Conservation (phyloP, 2,329 filamentous ascomycete species). For the Penicillium janthinellum region DNA sequence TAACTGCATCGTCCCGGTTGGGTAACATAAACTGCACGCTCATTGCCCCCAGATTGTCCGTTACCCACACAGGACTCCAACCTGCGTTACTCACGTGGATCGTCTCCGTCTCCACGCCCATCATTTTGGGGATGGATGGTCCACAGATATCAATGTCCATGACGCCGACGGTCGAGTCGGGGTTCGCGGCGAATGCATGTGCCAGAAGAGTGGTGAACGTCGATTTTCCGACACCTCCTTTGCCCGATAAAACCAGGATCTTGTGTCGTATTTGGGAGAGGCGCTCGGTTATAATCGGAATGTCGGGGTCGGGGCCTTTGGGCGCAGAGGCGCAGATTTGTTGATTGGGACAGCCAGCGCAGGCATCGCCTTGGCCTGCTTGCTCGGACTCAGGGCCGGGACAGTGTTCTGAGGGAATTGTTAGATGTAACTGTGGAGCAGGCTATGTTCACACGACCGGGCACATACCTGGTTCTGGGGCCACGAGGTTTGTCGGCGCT, state of each 20-base stretch:
- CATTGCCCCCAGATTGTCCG: slow-evolving; percentile 94
- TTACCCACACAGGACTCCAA: slow-evolving; percentile 94
- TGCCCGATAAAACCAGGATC: slow-evolving; percentile 87
- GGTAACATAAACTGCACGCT: slow-evolving; percentile 98
- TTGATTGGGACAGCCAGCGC: slow-evolving; percentile 94
- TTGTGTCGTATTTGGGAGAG: slow-evolving; percentile 85
- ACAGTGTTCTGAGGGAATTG: slow-evolving; percentile 69
- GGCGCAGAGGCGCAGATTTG: slow-evolving; percentile 90
- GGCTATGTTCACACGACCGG: slow-evolving; percentile 1
- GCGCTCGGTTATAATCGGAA: slow-evolving; percentile 81
- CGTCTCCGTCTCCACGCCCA: slow-evolving; percentile 91
- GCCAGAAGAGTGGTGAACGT: slow-evolving; percentile 88
- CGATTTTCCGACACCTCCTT: slow-evolving; percentile 95
- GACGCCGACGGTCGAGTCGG: slow-evolving; percentile 78
- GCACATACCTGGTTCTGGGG: slow-evolving; percentile 74
- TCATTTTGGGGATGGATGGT: slow-evolving; percentile 96
- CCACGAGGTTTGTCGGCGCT: slow-evolving; percentile 76
- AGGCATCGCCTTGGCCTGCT: slow-evolving; percentile 72
- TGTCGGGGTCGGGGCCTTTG: slow-evolving; percentile 93
- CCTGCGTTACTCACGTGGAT: slow-evolving; percentile 87
- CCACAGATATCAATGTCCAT: slow-evolving; percentile 99
- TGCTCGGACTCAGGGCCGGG: slow-evolving; percentile 68
- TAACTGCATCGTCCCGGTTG: slow-evolving; percentile 88
- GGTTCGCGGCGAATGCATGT: slow-evolving; percentile 83
- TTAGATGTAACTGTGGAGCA: slow-evolving; percentile 5